These are phyloP conservation scores for Eucalyptus tenuipes DNA, from an alignment of 345 rosid genomes.

Conservation along the genomic window DNA sequence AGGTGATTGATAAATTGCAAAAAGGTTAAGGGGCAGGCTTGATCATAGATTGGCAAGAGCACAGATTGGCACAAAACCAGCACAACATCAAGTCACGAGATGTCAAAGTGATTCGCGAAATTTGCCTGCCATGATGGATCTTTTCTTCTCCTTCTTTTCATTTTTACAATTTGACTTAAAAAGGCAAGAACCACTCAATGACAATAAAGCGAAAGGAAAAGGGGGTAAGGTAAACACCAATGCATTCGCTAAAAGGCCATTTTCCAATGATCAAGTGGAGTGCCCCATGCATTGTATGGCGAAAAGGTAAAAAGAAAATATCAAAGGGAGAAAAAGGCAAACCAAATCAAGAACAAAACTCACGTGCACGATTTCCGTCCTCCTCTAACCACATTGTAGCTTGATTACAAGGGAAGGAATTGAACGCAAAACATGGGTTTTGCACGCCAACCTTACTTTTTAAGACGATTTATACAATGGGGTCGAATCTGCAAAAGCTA, in stretches of 20 bases:
- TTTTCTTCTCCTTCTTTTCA: background rate
- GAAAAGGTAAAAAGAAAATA: background rate
- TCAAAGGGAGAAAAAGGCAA: background rate
- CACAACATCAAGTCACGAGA: background rate
- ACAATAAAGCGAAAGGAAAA: background rate
- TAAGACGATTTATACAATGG: background rate
- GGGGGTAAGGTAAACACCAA: background rate
- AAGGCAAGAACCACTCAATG: background rate
- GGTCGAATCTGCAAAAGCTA: background rate
- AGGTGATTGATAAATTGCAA: fast-evolving
- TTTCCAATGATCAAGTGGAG: background rate
- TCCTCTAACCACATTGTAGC: background rate
- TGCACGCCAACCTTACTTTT: background rate
- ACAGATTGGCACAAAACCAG: background rate
- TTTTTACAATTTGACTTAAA: background rate
- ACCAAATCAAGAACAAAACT: background rate
- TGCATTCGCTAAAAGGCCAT: background rate
- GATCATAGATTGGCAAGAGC: background rate
- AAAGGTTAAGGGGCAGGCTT: background rate
- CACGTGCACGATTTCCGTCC: background rate
- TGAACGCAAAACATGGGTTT: background rate
- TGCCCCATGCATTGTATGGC: background rate
- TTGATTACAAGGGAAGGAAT: background rate
- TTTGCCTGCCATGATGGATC: background rate
- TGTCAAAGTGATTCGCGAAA: background rate